Conservation (phyloP, 2,329 filamentous ascomycete species). For the Drechslerella dactyloides region DNA sequence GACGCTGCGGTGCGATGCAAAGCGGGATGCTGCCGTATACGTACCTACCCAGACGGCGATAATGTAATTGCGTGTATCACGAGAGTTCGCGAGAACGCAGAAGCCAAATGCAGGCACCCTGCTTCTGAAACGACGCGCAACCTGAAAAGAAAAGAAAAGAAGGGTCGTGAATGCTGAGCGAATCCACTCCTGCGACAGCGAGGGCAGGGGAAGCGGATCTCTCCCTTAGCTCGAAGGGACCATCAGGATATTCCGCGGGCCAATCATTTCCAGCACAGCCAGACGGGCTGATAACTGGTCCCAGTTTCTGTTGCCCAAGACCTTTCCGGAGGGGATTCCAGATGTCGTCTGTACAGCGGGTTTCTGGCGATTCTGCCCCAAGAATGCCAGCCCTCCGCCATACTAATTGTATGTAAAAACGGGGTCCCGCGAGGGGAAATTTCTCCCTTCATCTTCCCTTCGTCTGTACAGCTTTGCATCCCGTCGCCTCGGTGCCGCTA, state of each 20-base stretch:
- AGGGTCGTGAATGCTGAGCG: constrained; percentile 12
- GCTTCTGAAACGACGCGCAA: constrained; percentile 12
- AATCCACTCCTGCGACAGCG: constrained; percentile 20
- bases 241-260: constrained; percentile 42
- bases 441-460: constrained; percentile 20
- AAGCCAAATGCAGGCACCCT: constrained; percentile 15
- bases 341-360: constrained; percentile 19
- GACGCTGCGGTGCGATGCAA: background rate
- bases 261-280: constrained; percentile 32
- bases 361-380: constrained; percentile 35
- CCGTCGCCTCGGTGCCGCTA: constrained; percentile 26
- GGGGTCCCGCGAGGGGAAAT: constrained; percentile 26
- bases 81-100: constrained; percentile 10
- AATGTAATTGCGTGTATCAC: constrained; percentile 5
- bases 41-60: background rate
- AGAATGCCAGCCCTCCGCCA: constrained; percentile 26
- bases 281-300: constrained; percentile 34
- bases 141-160: background rate
- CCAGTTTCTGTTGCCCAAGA: constrained; percentile 39
- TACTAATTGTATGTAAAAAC: constrained; percentile 32
- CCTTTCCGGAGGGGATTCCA: constrained; percentile 21
- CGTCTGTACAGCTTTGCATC: constrained; percentile 28
- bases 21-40: background rate
- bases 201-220: constrained; percentile 39
- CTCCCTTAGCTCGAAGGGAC: constrained; percentile 40